These are phyloP conservation scores for Rosa persica DNA, from an alignment of 306 rosid species.

Conservation along the genomic window DNA sequence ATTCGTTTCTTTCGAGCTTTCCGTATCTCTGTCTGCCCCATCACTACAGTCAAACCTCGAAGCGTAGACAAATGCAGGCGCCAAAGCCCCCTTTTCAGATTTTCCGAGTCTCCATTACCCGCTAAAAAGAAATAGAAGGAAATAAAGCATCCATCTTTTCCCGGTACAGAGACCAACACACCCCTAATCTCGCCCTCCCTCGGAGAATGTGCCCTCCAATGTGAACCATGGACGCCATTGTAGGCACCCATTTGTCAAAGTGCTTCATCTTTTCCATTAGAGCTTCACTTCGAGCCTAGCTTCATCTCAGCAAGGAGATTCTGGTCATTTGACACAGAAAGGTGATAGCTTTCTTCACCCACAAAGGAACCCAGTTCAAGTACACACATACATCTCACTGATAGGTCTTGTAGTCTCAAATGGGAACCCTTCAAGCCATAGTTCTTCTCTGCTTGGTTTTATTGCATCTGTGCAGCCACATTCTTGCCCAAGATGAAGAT, in stretches of 20 bases:
- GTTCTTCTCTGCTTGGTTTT: conserved; percentile 51
- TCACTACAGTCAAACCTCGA: conserved; percentile 27
- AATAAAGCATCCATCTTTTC: conserved; percentile 26
- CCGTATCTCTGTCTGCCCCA: conserved; percentile 58
- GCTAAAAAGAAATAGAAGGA: conserved; percentile 43
- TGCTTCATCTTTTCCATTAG: conserved; percentile 11
- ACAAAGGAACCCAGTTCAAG: conserved; percentile 31
- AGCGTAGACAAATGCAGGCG: conserved; percentile 32
- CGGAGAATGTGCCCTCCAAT: conserved; percentile 48
- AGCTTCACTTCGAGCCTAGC: conserved; percentile 18
- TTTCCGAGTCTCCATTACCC: conserved; percentile 27
- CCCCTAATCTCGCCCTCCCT: conserved; percentile 50
- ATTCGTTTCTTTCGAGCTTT: conserved; percentile 24
- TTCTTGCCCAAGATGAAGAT: conserved; percentile 39
- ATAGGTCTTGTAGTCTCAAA: conserved; percentile 33
- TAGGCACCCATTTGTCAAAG: conserved; percentile 37
- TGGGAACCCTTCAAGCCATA: conserved; percentile 61
- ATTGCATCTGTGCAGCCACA: conserved; percentile 32
- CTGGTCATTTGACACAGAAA: conserved; percentile 27
- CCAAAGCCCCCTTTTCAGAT: conserved; percentile 27
- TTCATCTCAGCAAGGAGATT: conserved; percentile 33
- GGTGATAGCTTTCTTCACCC: conserved; percentile 28
- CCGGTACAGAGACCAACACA: conserved; percentile 32
- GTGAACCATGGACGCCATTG: conserved; percentile 37
- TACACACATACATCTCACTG: conserved; percentile 15